Conservation (phyloP, 1,139 yeast genomes). For the Hyphopichia khmerensis region DNA sequence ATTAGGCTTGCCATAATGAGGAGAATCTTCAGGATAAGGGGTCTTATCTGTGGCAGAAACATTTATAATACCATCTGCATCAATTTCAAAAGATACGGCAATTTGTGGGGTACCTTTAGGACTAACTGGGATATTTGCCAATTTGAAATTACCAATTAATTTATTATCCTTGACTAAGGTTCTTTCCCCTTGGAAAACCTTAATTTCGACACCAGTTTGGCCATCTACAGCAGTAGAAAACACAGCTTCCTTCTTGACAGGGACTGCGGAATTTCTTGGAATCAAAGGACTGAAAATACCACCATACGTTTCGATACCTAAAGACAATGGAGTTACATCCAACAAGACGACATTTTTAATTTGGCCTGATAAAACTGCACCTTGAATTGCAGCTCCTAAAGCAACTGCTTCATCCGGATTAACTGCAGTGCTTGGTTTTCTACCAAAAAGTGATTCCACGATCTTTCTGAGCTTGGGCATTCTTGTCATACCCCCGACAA, state of each 20-base stretch:
- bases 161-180: slow-evolving; percentile 72
- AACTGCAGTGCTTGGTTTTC: slow-evolving; percentile 60
- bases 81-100: slow-evolving; percentile 70
- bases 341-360: slow-evolving; percentile 66
- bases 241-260: slow-evolving; percentile 67
- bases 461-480: slow-evolving; percentile 70
- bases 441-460: slow-evolving; percentile 57
- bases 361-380: slow-evolving; percentile 73
- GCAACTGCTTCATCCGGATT: slow-evolving; percentile 89
- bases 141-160: slow-evolving; percentile 67
- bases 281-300: slow-evolving; percentile 78
- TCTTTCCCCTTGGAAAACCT: slow-evolving; percentile 79
- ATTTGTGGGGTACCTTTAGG: slow-evolving; percentile 82
- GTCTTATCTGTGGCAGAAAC: slow-evolving; percentile 71
- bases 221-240: slow-evolving; percentile 87
- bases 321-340: slow-evolving; percentile 76
- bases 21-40: slow-evolving; percentile 37
- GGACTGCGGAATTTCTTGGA: slow-evolving; percentile 74
- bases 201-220: slow-evolving; percentile 75
- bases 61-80: slow-evolving; percentile 80
- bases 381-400: slow-evolving; percentile 82
- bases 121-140: slow-evolving; percentile 64
- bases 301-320: slow-evolving; percentile 82
- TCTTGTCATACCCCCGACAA: slow-evolving; percentile 85
- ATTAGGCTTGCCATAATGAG: slow-evolving; percentile 30